A percentile compares a stretch with the other conserved stretches of the same genome.
Evolutionary conservation across 306 rosid genomes (phyloP).

Genomic region (Gastrolobium villosum): DNA sequence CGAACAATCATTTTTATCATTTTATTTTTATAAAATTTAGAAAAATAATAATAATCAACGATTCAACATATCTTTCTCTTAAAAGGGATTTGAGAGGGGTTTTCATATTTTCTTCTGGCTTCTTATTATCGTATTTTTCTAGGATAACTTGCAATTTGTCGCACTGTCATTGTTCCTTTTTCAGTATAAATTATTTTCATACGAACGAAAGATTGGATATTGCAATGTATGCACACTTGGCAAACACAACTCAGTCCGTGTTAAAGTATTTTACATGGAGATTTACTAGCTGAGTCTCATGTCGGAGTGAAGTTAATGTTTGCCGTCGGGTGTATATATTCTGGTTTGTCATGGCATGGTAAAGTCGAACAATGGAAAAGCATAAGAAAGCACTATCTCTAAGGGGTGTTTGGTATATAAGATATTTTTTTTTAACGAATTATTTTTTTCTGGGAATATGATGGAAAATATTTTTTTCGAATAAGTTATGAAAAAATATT

Average conservation of each 20-base stretch:
- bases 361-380: slow-evolving; percentile 9
- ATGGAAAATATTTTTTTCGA: no score
- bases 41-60: no score
- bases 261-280: background rate
- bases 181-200: background rate
- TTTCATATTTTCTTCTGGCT: background rate
- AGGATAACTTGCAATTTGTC: background rate
- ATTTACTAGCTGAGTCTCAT: slow-evolving; percentile 8
- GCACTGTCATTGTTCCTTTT: background rate
- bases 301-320: slow-evolving; percentile 5
- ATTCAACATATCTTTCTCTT: no score
- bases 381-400: no score
- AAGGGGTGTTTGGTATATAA: no score
- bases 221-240: background rate
- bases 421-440: no score
- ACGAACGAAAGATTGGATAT: background rate
- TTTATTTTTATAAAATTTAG: no score
- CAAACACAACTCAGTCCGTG: background rate
- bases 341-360: slow-evolving; percentile 5
- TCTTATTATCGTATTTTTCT: background rate
- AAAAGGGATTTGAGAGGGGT: slow-evolving; percentile 2
- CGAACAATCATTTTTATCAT: no score
- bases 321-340: background rate
- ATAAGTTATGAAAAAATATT: no score
- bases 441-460: no score